phyloP scores from a whole-genome alignment of 139 green algal species.

The Micromonas pusilla region DNA sequence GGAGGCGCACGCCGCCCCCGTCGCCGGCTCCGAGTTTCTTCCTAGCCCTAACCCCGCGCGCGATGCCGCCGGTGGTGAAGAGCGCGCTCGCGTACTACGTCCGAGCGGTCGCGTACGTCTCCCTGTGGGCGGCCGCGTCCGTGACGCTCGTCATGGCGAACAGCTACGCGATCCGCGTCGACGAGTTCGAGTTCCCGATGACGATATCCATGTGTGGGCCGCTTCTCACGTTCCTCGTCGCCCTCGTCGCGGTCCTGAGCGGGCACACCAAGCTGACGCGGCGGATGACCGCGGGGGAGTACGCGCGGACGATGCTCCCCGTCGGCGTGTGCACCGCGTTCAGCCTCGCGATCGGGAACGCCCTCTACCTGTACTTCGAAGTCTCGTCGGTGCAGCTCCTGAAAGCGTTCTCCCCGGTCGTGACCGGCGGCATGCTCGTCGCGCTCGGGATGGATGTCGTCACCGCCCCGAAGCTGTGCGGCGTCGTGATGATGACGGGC shows the following conservation, averaged over 20 bases:
- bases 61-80: too few relatives aligned
- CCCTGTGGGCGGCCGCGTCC: too few relatives aligned
- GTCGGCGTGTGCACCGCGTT: neutral
- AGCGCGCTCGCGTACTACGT: too few relatives aligned
- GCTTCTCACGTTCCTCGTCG: neutral
- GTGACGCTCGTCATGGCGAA: neutral
- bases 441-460: neutral
- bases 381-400: neutral
- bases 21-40: too few relatives aligned
- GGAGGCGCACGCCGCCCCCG: too few relatives aligned
- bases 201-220: neutral
- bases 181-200: neutral
- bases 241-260: too few relatives aligned
- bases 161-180: slow-evolving; percentile 17
- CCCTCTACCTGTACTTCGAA: neutral
- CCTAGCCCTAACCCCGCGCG: too few relatives aligned
- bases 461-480: neutral
- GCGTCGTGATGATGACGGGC: neutral
- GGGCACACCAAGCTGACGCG: too few relatives aligned
- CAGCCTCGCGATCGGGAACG: neutral
- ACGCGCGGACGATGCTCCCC: neutral
- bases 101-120: too few relatives aligned
- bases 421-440: neutral
- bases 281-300: neutral
- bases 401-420: slow-evolving; percentile 12